phyloP scores from a whole-genome alignment of 2,329 filamentous ascomycete species.

The Lomentospora prolificans region DNA sequence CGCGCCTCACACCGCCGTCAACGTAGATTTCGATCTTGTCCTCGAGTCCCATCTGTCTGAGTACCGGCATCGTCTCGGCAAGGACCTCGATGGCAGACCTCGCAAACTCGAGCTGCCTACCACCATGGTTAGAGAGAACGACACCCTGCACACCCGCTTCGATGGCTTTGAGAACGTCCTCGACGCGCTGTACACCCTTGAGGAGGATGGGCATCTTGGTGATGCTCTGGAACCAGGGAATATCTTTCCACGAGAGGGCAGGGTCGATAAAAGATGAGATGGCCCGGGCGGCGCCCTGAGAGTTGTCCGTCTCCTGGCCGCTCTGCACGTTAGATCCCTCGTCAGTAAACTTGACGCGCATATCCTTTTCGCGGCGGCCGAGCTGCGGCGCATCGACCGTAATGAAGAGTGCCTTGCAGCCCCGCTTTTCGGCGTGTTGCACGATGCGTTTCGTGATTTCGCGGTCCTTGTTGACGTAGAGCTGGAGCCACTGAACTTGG shows the following conservation, averaged over 20 bases:
- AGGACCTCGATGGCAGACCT: conserved; percentile 83
- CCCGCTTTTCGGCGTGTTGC: conserved; percentile 79
- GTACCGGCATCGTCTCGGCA: conserved; percentile 83
- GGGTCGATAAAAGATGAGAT: conserved; percentile 98
- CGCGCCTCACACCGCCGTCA: conserved; percentile 82
- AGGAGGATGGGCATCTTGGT: conserved; percentile 93
- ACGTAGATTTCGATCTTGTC: conserved; percentile 78
- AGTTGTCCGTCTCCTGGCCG: conserved; percentile 67
- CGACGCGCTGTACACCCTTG: conserved; percentile 92
- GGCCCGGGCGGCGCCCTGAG: conserved; percentile 85
- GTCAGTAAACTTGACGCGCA: conserved; percentile 87
- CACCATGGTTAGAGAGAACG: conserved; percentile 92
- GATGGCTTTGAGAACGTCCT: conserved; percentile 83
- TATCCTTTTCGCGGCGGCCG: conserved; percentile 91
- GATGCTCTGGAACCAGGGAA: conserved; percentile 83
- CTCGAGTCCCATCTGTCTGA: conserved; percentile 63
- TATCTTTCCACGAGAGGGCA: conserved; percentile 83
- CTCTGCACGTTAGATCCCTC: conserved; percentile 73
- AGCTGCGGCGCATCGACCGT: conserved; percentile 96
- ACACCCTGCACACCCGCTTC: conserved; percentile 78
- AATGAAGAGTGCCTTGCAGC: conserved; percentile 94
- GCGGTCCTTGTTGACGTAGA: conserved; percentile 96
- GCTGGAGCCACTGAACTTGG: conserved; percentile 92
- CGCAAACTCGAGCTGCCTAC: conserved; percentile 85
- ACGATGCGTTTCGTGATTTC: conserved; percentile 84